phyloP scores from a whole-genome alignment of 768 basidiomycete species.

The Chalciporus chontae region DNA sequence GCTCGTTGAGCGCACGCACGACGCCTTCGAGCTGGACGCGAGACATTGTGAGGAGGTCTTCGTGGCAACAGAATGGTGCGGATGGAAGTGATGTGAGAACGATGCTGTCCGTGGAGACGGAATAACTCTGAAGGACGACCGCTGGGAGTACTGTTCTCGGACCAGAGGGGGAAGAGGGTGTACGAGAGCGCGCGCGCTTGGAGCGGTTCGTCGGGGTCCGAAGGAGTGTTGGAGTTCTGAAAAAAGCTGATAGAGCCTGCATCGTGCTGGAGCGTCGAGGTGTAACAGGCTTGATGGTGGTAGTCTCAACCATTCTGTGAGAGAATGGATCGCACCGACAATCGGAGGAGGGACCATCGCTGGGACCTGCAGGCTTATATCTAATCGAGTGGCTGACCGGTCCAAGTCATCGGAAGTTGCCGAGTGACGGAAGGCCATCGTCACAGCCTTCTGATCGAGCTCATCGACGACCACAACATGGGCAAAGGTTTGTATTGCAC shows the following conservation, averaged over 20 bases:
- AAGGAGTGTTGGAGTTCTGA: slow-evolving; percentile 23
- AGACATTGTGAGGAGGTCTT: slow-evolving; percentile 65
- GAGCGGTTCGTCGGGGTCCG: slow-evolving; percentile 16
- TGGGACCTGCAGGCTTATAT: neutral
- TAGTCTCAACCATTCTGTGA: slow-evolving; percentile 9
- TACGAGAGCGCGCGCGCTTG: slow-evolving; percentile 18
- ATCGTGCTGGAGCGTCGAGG: slow-evolving; percentile 13
- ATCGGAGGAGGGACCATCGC: neutral
- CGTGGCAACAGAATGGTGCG: slow-evolving; percentile 71
- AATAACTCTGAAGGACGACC: slow-evolving; percentile 60
- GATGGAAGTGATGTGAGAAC: slow-evolving; percentile 58
- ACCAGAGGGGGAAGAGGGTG: slow-evolving; percentile 9
- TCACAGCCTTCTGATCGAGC: neutral
- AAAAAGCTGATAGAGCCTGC: slow-evolving; percentile 16
- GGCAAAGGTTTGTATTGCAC: neutral
- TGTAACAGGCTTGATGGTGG: slow-evolving; percentile 1
- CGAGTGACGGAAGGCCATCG: neutral
- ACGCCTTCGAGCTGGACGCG: slow-evolving; percentile 50
- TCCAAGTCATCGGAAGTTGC: neutral
- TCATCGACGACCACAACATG: neutral
- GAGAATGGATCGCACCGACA: too few relatives aligned
- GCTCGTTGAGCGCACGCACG: slow-evolving; percentile 51
- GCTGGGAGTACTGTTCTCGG: slow-evolving; percentile 26
- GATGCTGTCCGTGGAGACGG: slow-evolving; percentile 45
- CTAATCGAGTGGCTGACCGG: neutral